Percentiles rank a stretch among this genome's conserved stretches.
Conservation (phyloP, 345 rosid genomes). For the Eucalyptus lansdowneana region DNA sequence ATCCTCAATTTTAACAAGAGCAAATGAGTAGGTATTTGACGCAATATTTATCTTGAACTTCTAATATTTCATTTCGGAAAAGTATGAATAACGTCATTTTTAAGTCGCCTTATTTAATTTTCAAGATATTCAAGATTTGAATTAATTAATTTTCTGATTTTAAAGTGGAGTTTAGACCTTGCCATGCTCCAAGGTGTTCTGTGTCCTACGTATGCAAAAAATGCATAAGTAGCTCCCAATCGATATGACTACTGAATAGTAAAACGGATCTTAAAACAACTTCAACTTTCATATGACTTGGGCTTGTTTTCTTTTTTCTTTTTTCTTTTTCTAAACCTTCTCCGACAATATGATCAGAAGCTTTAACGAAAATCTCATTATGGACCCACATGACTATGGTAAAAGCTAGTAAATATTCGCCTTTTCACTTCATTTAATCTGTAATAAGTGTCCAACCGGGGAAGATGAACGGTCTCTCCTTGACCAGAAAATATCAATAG, state of each 20-base stretch:
- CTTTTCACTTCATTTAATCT: background rate
- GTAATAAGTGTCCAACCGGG: background rate
- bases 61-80: too few species aligned
- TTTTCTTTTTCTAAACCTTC: constrained; percentile 6
- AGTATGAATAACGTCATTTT: background rate
- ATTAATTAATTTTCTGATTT: too few species aligned
- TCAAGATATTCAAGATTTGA: background rate
- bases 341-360: constrained; percentile 40
- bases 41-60: background rate
- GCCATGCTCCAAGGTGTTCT: too few species aligned
- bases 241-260: too few species aligned
- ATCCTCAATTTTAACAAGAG: too few species aligned
- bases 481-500: background rate
- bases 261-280: too few species aligned
- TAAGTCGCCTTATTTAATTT: background rate
- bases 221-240: too few species aligned
- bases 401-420: background rate
- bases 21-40: too few species aligned
- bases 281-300: too few species aligned
- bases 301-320: rapidly evolving
- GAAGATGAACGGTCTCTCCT: background rate
- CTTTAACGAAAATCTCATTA: constrained; percentile 17
- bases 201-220: too few species aligned
- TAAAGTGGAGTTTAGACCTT: too few species aligned
- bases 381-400: background rate